These are phyloP conservation scores for Candida oleophila DNA, from an alignment of 805 yeast genomes.

Conservation along the genomic window DNA sequence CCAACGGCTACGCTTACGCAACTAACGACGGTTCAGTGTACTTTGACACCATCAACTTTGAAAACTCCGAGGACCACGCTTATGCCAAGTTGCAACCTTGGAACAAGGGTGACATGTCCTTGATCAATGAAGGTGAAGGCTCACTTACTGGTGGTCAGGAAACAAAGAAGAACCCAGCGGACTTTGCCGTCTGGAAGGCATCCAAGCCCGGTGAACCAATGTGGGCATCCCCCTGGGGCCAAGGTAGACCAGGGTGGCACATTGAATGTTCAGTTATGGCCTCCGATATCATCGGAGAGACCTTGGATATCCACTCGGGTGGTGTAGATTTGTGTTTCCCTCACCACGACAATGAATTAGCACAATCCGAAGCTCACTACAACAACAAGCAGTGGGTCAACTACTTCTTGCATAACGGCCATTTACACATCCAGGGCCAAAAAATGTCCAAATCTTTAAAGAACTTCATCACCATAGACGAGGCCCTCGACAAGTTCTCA, in stretches of 20 bases:
- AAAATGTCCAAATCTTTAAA: constrained; percentile 95
- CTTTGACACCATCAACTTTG: constrained; percentile 85
- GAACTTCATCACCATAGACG: constrained; percentile 91
- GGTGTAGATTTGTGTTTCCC: constrained; percentile 98
- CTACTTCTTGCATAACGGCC: constrained; percentile 96
- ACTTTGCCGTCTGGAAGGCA: constrained; percentile 96
- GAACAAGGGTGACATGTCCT: constrained; percentile 86
- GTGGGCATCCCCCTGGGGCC: constrained; percentile 96
- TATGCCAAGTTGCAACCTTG: constrained; percentile 98
- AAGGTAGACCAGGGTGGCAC: constrained; percentile 99
- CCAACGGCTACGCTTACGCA: constrained; percentile 79
- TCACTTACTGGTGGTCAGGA: constrained; percentile 55
- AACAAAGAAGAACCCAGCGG: constrained; percentile 73
- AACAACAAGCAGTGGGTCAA: constrained; percentile 94
- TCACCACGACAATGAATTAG: constrained; percentile 97
- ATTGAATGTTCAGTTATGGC: constrained; percentile 99
- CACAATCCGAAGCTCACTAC: constrained; percentile 92
- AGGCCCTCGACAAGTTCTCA: constrained; percentile 70
- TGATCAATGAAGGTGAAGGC: constrained; percentile 95
- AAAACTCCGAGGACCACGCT: constrained; percentile 64
- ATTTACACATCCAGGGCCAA: constrained; percentile 96
- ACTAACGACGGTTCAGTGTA: constrained; percentile 93
- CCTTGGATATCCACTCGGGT: constrained; percentile 94
- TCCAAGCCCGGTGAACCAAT: constrained; percentile 97
- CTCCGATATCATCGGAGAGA: constrained; percentile 75